Percentiles rank a stretch among this genome's conserved stretches.
Conservation (phyloP, 2,329 filamentous ascomycete species). For the Penicillium sp. region DNA sequence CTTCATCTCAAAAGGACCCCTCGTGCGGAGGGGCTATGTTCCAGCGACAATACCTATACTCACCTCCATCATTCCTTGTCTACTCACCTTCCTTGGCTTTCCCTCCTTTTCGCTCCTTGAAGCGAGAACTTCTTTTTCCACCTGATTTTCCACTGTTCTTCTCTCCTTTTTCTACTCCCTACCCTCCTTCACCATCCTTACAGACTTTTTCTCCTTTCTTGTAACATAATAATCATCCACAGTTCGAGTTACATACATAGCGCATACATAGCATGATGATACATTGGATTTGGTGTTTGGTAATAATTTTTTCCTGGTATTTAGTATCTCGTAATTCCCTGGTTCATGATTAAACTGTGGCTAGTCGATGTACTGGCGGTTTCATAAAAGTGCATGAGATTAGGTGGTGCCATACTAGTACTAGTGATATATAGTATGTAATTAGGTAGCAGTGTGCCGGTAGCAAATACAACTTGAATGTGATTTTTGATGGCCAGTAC, state of each 20-base stretch:
- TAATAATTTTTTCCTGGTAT: neutral
- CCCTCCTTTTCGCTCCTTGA: conserved; percentile 1
- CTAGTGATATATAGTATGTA: no score
- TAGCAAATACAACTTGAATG: no score
- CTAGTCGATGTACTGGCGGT: no score
- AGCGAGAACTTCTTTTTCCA: neutral
- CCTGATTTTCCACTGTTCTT: conserved; percentile 1
- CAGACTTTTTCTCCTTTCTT: conserved; percentile 17
- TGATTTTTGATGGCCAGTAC: no score
- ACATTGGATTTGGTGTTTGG: neutral
- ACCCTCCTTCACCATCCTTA: conserved; percentile 17
- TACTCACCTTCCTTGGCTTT: conserved; percentile 7
- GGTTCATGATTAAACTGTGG: no score
- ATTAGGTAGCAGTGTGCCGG: no score
- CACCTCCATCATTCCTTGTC: conserved; percentile 4
- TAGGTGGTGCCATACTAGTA: no score
- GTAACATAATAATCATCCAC: conserved; percentile 25
- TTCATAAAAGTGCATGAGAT: no score
- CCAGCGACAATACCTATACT: neutral
- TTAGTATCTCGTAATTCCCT: neutral
- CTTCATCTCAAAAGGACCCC: neutral
- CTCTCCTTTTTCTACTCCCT: conserved; percentile 9
- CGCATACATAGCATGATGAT: conserved; percentile 25
- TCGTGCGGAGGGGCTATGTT: neutral
- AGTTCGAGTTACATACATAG: conserved; percentile 18